Evolutionary conservation across 2,329 filamentous ascomycete genomes (phyloP).

Genomic region (Fusarium continuum): DNA sequence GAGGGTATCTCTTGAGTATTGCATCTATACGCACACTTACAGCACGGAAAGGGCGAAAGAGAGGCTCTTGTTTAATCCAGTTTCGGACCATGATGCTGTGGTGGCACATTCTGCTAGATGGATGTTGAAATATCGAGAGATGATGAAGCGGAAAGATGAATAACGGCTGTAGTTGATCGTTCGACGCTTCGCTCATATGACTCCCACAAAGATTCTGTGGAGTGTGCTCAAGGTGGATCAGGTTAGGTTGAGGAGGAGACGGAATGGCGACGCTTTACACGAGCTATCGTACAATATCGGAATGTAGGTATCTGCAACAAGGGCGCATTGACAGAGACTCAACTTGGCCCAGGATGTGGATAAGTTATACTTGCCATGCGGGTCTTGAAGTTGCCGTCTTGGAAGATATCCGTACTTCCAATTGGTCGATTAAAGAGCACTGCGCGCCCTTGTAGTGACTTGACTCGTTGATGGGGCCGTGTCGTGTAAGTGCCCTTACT

Average conservation of each 20-base stretch:
- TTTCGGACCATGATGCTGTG: conserved; percentile 24
- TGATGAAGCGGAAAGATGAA: not conserved
- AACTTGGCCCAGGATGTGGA: too few species aligned
- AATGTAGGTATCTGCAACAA: too few species aligned
- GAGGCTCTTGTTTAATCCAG: conserved; percentile 2
- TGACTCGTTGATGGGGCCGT: not conserved
- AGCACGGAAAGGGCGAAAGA: conserved; percentile 20
- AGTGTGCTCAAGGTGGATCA: too few species aligned
- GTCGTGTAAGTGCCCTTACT: not conserved
- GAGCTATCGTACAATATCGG: not conserved
- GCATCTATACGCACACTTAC: conserved; percentile 22
- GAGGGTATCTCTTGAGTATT: conserved; percentile 36
- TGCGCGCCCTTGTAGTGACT: conserved; percentile 14
- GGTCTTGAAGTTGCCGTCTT: not conserved
- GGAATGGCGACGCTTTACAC: too few species aligned
- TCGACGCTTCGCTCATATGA: too few species aligned
- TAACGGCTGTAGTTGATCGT: too few species aligned
- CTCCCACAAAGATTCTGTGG: too few species aligned
- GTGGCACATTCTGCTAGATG: conserved; percentile 7
- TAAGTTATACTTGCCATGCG: too few species aligned
- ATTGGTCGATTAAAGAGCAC: not conserved
- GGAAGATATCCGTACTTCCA: fast-evolving
- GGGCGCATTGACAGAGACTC: conserved; percentile 8
- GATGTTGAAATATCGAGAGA: conserved; percentile 18
- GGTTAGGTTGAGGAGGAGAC: too few species aligned